Conservation (phyloP, 1,139 yeast species). For the Scheffersomyces illinoinensis region DNA sequence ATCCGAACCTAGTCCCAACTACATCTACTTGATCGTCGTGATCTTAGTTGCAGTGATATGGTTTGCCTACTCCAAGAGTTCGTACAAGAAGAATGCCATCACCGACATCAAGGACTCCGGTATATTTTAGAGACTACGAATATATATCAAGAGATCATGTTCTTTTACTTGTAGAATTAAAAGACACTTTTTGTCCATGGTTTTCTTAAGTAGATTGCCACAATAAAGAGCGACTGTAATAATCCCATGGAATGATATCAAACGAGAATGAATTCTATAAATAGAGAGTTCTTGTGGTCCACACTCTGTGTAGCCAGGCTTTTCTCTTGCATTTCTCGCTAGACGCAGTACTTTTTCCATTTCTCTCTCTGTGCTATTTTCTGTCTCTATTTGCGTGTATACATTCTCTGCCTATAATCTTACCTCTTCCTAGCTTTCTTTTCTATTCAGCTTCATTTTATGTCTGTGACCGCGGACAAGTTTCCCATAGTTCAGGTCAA, state of each 20-base stretch:
- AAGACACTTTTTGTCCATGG: too few relatives aligned
- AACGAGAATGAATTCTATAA: neutral
- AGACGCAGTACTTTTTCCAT: neutral
- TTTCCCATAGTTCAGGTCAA: constrained; percentile 58
- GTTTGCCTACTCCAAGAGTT: constrained; percentile 16
- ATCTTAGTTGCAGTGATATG: constrained; percentile 9
- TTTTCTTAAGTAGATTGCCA: neutral
- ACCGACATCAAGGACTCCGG: constrained; percentile 31
- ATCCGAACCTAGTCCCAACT: constrained; percentile 11
- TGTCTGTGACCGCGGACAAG: constrained; percentile 6
- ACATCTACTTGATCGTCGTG: constrained; percentile 17
- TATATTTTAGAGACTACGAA: constrained; percentile 11
- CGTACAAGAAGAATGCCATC: constrained; percentile 25
- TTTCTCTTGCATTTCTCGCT: neutral
- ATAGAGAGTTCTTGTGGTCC: neutral
- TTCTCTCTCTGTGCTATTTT: neutral
- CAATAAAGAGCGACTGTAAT: too few relatives aligned
- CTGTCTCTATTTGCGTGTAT: neutral
- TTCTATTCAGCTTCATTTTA: neutral
- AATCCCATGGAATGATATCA: too few relatives aligned
- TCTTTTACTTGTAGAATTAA: neutral
- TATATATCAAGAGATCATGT: neutral
- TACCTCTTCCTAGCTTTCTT: neutral
- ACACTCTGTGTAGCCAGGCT: neutral
- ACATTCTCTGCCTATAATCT: neutral